These are phyloP conservation scores for Simmondsia chinensis DNA, from an alignment of 148 eudicot genomes.

Conservation along the genomic window DNA sequence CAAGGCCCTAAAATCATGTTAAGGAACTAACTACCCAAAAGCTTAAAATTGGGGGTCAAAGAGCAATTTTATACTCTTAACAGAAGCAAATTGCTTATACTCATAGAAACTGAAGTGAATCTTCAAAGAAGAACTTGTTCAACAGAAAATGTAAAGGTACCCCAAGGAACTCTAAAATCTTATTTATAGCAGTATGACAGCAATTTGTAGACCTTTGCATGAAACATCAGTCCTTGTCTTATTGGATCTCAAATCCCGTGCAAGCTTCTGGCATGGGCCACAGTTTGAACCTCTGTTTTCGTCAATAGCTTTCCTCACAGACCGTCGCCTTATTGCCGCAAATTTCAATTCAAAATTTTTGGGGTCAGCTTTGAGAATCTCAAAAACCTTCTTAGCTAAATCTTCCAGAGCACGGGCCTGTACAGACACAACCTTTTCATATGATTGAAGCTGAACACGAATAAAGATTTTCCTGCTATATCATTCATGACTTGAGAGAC, in stretches of 20 bases:
- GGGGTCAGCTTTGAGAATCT: slow-evolving; percentile 49
- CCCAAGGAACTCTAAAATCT: too few relatives aligned
- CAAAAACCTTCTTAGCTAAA: slow-evolving; percentile 60
- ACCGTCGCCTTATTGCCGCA: slow-evolving; percentile 45
- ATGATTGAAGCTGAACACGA: not conserved
- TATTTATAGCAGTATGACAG: too few relatives aligned
- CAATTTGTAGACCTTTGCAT: slow-evolving; percentile 17
- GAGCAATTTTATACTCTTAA: too few relatives aligned
- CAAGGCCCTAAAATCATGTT: too few relatives aligned
- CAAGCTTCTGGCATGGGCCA: slow-evolving; percentile 10
- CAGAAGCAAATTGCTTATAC: too few relatives aligned
- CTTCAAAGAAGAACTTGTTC: too few relatives aligned
- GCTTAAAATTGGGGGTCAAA: too few relatives aligned
- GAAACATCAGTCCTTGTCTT: slow-evolving; percentile 6
- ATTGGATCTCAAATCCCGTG: slow-evolving; percentile 16
- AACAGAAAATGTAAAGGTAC: too few relatives aligned
- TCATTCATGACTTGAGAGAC: too few relatives aligned
- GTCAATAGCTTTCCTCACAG: slow-evolving; percentile 28
- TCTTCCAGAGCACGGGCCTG: slow-evolving; percentile 84
- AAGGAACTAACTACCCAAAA: too few relatives aligned
- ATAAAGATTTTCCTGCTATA: too few relatives aligned
- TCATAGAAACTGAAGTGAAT: too few relatives aligned
- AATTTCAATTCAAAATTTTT: slow-evolving; percentile 49
- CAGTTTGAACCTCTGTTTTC: slow-evolving; percentile 19
- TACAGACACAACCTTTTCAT: not conserved